These are phyloP conservation scores for Blastobotrys indianensis DNA, from an alignment of 1,139 yeast genomes.

Conservation along the genomic window DNA sequence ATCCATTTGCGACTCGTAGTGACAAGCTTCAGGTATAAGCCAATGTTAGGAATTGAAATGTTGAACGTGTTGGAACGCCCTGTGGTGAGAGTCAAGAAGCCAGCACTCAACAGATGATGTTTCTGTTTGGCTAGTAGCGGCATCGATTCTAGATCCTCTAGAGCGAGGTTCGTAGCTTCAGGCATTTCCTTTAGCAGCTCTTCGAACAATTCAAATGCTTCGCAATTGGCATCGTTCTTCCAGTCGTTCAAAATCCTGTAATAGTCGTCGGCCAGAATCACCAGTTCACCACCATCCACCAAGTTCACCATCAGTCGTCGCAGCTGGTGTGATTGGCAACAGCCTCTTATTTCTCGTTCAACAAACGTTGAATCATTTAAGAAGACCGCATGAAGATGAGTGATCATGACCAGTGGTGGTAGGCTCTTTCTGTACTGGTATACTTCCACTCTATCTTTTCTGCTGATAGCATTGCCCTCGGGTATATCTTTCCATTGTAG, in stretches of 20 bases:
- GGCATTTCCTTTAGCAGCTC: constrained; percentile 27
- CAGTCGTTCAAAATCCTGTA: constrained; percentile 20
- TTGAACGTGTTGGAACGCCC: constrained; percentile 44
- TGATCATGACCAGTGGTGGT: constrained; percentile 37
- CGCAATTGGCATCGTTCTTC: constrained; percentile 3
- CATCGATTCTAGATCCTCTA: constrained; percentile 26
- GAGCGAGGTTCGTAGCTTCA: constrained; percentile 35
- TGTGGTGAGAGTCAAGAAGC: constrained; percentile 50
- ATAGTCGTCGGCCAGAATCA: constrained; percentile 34
- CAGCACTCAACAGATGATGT: constrained; percentile 41
- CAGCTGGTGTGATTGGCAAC: constrained; percentile 30
- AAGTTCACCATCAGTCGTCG: constrained; percentile 35
- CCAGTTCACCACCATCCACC: constrained; percentile 35
- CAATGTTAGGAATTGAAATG: constrained; percentile 59
- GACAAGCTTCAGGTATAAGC: constrained; percentile 47
- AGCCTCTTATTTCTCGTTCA: constrained; percentile 36
- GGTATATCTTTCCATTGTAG: constrained; percentile 31
- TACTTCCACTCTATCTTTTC: constrained; percentile 23
- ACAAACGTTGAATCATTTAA: constrained; percentile 39
- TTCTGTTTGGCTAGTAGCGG: constrained; percentile 10
- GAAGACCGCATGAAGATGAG: constrained; percentile 41
- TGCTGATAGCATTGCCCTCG: constrained; percentile 24
- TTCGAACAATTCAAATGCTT: constrained; percentile 22
- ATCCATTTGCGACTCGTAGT: constrained; percentile 47
- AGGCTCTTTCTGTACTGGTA: constrained; percentile 25